Evolutionary conservation across 768 basidiomycete species (phyloP).

Genomic region (Serendipita sp.): DNA sequence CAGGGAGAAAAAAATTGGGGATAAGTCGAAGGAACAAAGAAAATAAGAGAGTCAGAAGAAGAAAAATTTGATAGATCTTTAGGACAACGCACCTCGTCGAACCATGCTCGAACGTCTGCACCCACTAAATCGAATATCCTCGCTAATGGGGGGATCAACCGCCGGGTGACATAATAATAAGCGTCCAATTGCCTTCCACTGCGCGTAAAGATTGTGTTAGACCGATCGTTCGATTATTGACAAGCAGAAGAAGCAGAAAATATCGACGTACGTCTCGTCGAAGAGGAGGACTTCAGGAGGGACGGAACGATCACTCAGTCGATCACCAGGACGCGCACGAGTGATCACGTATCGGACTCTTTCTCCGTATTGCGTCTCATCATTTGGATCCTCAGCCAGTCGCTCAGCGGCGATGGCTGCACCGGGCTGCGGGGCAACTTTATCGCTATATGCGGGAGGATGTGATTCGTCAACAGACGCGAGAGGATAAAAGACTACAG

Average conservation of each 20-base stretch:
- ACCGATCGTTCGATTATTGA: too few relatives aligned
- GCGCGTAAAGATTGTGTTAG: too few relatives aligned
- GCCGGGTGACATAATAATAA: conserved; percentile 70
- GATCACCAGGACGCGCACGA: conserved; percentile 38
- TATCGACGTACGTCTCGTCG: conserved; percentile 41
- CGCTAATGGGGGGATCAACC: conserved; percentile 80
- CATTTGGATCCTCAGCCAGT: conserved; percentile 55
- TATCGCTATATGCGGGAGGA: conserved; percentile 68
- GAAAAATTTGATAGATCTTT: too few relatives aligned
- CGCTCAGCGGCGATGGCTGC: conserved; percentile 69
- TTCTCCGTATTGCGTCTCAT: conserved; percentile 86
- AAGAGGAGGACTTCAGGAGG: conserved; percentile 52
- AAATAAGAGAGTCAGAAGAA: too few relatives aligned
- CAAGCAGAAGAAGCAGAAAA: too few relatives aligned
- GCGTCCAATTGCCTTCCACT: conserved; percentile 71
- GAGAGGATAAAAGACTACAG: too few relatives aligned
- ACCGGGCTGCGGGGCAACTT: conserved; percentile 79
- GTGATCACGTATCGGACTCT: conserved; percentile 83
- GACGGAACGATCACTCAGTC: conserved; percentile 61
- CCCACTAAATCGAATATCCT: conserved; percentile 86
- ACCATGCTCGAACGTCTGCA: conserved; percentile 78
- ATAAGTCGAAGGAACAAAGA: too few relatives aligned
- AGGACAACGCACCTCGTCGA: conserved; percentile 35
- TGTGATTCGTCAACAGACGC: too few relatives aligned
- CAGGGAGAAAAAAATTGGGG: too few relatives aligned